A percentile compares a stretch with the other conserved stretches of the same genome.
These are phyloP conservation scores for Fusarium stilboides DNA, from an alignment of 2,329 filamentous ascomycete genomes.

Conservation along the genomic window DNA sequence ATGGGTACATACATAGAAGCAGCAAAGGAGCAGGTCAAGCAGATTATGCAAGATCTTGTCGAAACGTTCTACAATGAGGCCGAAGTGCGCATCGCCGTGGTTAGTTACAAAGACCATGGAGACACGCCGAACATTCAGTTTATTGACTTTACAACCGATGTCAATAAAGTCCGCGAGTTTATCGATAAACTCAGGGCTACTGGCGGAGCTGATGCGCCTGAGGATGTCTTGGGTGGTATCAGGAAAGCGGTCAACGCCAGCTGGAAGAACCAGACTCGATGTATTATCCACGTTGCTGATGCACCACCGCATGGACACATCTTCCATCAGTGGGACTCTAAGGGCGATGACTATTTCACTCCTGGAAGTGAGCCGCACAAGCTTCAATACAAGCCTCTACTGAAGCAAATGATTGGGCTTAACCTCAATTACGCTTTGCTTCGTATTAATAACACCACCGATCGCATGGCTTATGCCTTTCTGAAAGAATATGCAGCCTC, in stretches of 20 bases:
- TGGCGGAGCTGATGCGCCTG: slow-evolving; percentile 53
- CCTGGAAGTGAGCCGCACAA: slow-evolving; percentile 20
- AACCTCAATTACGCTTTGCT: slow-evolving; percentile 34
- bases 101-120: slow-evolving; percentile 56
- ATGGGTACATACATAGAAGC: slow-evolving; percentile 53
- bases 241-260: slow-evolving; percentile 50
- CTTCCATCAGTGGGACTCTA: neutral
- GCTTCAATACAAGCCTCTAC: slow-evolving; percentile 16
- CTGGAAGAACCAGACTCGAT: slow-evolving; percentile 55
- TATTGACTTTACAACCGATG: slow-evolving; percentile 29
- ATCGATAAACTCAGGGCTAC: slow-evolving; percentile 10
- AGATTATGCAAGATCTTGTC: slow-evolving; percentile 54
- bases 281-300: slow-evolving; percentile 39
- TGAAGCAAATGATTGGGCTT: slow-evolving; percentile 29
- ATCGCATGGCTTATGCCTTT: slow-evolving; percentile 11
- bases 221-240: slow-evolving; percentile 57
- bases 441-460: slow-evolving; percentile 9
- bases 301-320: slow-evolving; percentile 24
- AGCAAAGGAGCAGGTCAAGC: slow-evolving; percentile 55
- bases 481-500: slow-evolving; percentile 22
- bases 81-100: slow-evolving; percentile 55
- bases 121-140: slow-evolving; percentile 23
- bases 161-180: slow-evolving; percentile 1
- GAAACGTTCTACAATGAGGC: slow-evolving; percentile 53
- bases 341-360: slow-evolving; percentile 8